Conservation (phyloP, 345 rosid genomes). For the Salix udensis region DNA sequence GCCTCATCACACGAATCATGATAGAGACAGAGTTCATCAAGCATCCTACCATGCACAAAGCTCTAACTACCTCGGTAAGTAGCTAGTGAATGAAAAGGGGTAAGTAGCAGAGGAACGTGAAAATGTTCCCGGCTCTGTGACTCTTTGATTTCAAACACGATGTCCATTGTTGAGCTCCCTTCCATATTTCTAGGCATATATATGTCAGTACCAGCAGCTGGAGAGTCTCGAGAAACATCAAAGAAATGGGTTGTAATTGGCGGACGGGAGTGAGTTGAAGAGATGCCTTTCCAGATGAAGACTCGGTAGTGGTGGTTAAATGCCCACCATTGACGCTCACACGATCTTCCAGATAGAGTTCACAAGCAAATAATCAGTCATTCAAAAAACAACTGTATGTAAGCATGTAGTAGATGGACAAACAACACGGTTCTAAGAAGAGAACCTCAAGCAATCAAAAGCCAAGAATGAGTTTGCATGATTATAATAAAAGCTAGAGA, state of each 20-base stretch:
- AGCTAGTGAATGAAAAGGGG: conserved; percentile 78
- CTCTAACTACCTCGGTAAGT: conserved; percentile 83
- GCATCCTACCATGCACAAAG: background rate
- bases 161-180: conserved; percentile 39
- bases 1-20: too few relatives aligned
- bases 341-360: conserved; percentile 64
- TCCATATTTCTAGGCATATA: conserved; percentile 70
- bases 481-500: background rate
- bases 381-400: background rate
- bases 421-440: background rate
- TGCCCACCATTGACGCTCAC: conserved; percentile 70
- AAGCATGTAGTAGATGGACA: background rate
- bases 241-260: conserved; percentile 92
- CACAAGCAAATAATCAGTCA: background rate
- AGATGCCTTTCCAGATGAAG: conserved; percentile 28
- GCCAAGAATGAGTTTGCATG: background rate
- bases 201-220: conserved; percentile 77
- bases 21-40: background rate
- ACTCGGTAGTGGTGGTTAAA: conserved; percentile 44
- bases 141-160: conserved; percentile 67
- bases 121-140: conserved; percentile 73
- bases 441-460: background rate
- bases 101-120: conserved; percentile 84
- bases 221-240: conserved; percentile 77
- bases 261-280: conserved; percentile 53